Percentiles rank a stretch among this genome's conserved stretches.
phyloP scores from a whole-genome alignment of 2,329 filamentous ascomycete species.

The Xylariaceae sp. region DNA sequence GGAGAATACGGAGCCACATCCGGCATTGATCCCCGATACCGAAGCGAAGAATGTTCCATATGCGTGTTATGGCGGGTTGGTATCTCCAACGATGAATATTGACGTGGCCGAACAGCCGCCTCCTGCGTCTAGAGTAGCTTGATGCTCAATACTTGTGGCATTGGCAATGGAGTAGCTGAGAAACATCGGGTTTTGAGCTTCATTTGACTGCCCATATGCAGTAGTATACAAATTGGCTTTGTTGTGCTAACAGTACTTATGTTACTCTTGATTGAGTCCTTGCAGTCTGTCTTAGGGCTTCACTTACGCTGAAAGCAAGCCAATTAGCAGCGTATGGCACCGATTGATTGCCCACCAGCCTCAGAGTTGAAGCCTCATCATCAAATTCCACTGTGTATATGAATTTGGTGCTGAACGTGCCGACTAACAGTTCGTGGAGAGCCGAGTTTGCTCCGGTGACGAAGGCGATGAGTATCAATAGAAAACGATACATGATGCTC shows the following conservation, averaged over 20 bases:
- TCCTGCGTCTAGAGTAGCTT: slow-evolving; percentile 15
- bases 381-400: slow-evolving; percentile 32
- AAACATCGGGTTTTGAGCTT: slow-evolving; percentile 20
- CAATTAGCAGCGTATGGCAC: slow-evolving; percentile 25
- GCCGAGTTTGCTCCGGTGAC: too few species aligned
- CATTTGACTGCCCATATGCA: slow-evolving; percentile 20
- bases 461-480: too few species aligned
- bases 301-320: slow-evolving; percentile 30
- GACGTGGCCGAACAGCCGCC: slow-evolving; percentile 20
- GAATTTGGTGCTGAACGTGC: slow-evolving; percentile 26
- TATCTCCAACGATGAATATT: slow-evolving; percentile 23
- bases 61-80: slow-evolving; percentile 23
- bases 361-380: slow-evolving; percentile 22
- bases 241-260: slow-evolving; percentile 31
- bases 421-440: too few species aligned
- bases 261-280: too few species aligned
- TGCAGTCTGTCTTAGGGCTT: too few species aligned
- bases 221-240: slow-evolving; percentile 31
- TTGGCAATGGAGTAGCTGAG: slow-evolving; percentile 26
- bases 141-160: slow-evolving; percentile 18
- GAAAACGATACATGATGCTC: too few species aligned
- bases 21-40: slow-evolving; percentile 19
- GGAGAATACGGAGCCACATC: slow-evolving; percentile 34
- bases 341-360: slow-evolving; percentile 19
- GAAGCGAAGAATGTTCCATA: slow-evolving; percentile 26